Base-by-base conservation (phyloP, 1,139 yeast genomes). In the Blastobotrys aristatus region DNA sequence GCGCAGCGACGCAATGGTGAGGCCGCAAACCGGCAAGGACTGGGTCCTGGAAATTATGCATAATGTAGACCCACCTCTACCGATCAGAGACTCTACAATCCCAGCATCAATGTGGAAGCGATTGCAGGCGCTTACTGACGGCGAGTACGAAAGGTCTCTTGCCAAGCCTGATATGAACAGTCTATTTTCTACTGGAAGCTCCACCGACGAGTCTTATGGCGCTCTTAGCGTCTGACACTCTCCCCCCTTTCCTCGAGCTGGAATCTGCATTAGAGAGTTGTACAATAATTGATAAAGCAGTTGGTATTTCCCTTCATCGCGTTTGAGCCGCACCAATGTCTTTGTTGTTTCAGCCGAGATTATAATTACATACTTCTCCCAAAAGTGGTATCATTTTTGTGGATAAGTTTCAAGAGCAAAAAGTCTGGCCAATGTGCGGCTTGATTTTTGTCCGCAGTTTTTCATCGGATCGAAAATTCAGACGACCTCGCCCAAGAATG, bases 11-110 rank as follows among this genome's bases (percentile, higher is more conserved):
- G 34, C 16, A 10, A 20, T 40, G 37, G 43, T 40, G 4, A 6
- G 21, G 11, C 43, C 43, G 2, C 43, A 40, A 18, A n/a, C 26
- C 11, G 27, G 30, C 26, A 40, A 31, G 18, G 37, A 40, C 18
- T 40, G 43, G 43, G 16, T 30, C 29, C 14, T n/a, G 30, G 37
- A 40, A 14, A 31, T 40, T 11, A 40, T 40, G 37, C 43, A 40
- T 21, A 20, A 6, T 13, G 37, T 32, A 7, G 43, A 40, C 21
- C 43, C 43, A 20, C 43, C 43, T 11, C 21, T 40, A 21, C 43
- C 43, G 11, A 40, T 40, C 20, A 11, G 43, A 40, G 43, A 40
- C 29, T 10, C 30, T 11, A 40, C 14, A 40, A 22, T 40, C 20
- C 22, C 31, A 5, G 21, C 43, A 10, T 24, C 37, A 7, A 30